Conservation (phyloP, 306 rosid genomes). For the Ammopiptanthus mongolicus region DNA sequence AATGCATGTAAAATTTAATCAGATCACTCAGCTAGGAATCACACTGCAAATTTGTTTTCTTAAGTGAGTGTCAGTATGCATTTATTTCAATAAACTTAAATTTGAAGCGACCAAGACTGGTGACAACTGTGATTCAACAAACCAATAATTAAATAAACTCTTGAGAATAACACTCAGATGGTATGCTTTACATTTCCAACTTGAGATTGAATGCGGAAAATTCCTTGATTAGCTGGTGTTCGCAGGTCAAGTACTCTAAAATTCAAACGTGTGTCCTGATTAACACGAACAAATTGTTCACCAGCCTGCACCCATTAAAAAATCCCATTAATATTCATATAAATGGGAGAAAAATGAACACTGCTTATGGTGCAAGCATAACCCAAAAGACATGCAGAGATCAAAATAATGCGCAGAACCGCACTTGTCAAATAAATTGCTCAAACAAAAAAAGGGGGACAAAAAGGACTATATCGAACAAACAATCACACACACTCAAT, state of each 20-base stretch:
- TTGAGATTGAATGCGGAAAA: slow-evolving; percentile 63
- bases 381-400: neutral
- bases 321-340: slow-evolving; percentile 11
- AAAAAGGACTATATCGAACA: neutral
- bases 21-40: neutral
- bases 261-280: slow-evolving; percentile 87
- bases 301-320: slow-evolving; percentile 55
- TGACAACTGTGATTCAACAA: neutral
- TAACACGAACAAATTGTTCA: slow-evolving; percentile 74
- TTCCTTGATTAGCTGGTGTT: slow-evolving; percentile 81
- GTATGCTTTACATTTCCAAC: slow-evolving; percentile 47
- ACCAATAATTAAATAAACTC: neutral
- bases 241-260: slow-evolving; percentile 67
- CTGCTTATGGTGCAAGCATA: neutral
- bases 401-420: neutral
- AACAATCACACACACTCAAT: neutral
- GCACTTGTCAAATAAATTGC: neutral
- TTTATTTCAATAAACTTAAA: neutral
- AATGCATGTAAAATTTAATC: slow-evolving; percentile 4
- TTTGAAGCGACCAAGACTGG: neutral
- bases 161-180: neutral
- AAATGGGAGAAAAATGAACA: neutral
- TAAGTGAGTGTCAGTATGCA: neutral
- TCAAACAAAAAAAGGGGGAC: neutral
- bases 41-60: neutral